Conservation (phyloP, 2,329 filamentous ascomycete genomes). For the Arthrobotrys sphaeroides region DNA sequence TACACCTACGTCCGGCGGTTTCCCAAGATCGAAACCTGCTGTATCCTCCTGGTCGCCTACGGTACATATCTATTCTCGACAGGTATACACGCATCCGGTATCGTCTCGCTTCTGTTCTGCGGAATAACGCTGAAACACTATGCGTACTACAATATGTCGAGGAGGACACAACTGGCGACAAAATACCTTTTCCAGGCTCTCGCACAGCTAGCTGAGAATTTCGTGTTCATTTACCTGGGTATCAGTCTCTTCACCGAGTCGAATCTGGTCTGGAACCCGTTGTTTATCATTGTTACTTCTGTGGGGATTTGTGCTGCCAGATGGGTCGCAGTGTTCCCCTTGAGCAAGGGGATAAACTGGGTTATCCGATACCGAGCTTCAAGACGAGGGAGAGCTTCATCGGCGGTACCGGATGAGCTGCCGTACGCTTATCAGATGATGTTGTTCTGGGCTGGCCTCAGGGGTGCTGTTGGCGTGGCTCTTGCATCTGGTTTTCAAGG, state of each 20-base stretch:
- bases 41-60: slow-evolving; percentile 93
- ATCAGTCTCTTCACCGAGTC: slow-evolving; percentile 93
- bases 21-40: slow-evolving; percentile 94
- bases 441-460: slow-evolving; percentile 98
- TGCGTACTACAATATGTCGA: slow-evolving; percentile 99
- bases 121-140: slow-evolving; percentile 99
- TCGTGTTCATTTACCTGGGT: slow-evolving; percentile 99
- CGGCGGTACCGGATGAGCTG: slow-evolving; percentile 73
- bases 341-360: slow-evolving; percentile 89
- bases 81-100: slow-evolving; percentile 93
- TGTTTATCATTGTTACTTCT: slow-evolving; percentile 92
- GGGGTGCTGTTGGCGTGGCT: slow-evolving; percentile 94
- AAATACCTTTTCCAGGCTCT: slow-evolving; percentile 97
- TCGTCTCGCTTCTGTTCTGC: slow-evolving; percentile 95
- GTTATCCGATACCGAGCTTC: slow-evolving; percentile 86
- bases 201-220: slow-evolving; percentile 95
- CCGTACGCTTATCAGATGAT: slow-evolving; percentile 98
- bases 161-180: slow-evolving; percentile 93
- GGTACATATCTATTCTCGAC: slow-evolving; percentile 98
- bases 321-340: slow-evolving; percentile 93
- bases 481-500: slow-evolving; percentile 87
- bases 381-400: slow-evolving; percentile 72
- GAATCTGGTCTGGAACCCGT: slow-evolving; percentile 86
- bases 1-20: slow-evolving; percentile 92
- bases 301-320: slow-evolving; percentile 89